Base-by-base conservation (phyloP, 176 grass and related monocot genomes). In the Hordeum marinum region DNA sequence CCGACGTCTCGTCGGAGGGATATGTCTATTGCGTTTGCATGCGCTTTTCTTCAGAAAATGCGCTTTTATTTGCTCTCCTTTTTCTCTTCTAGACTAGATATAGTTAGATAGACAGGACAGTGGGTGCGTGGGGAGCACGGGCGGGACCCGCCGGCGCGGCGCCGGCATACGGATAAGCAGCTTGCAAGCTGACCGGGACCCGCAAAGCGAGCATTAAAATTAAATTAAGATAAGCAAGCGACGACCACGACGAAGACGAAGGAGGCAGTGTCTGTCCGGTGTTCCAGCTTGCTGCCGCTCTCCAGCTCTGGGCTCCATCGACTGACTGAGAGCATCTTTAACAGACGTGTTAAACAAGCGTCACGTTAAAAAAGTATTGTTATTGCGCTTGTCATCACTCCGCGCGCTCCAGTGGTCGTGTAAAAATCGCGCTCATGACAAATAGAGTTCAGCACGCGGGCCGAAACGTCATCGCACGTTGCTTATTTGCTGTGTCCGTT, bases 291-390 rank as follows among this genome's bases (percentile, higher is more conserved):
- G 42, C 11, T 46, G 43, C 43, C 20, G 65, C 18, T 76, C 60
- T 76, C 71, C 82, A 27, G 41, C 42, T 54, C 21, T 84, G 71
- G 82, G 27, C 72, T 77, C 60, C 29, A 54, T 84, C 76, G 35
- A 73, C 68, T 31, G 9, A 17, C 15, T 37, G 17, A n/a, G n/a
- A n/a, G n/a, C n/a, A n/a, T n/a, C n/a, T n/a, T n/a, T n/a, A n/a
- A n/a, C n/a, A n/a, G n/a, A n/a, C n/a, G n/a, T n/a, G n/a, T n/a
- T n/a, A n/a, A n/a, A n/a, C n/a, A n/a, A n/a, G n/a, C n/a, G n/a
- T n/a, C n/a, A n/a, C n/a, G n/a, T n/a, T n/a, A n/a, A n/a, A n/a
- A n/a, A n/a, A n/a, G n/a, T n/a, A n/a, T n/a, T n/a, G n/a, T n/a
- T n/a, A n/a, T n/a, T n/a, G n/a, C n/a, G n/a, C n/a, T n/a, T n/a